Evolutionary conservation across 805 yeast genomes (phyloP), one percentile per base, ranked within the genome.

Genomic region (Ogataea henricii): DNA sequence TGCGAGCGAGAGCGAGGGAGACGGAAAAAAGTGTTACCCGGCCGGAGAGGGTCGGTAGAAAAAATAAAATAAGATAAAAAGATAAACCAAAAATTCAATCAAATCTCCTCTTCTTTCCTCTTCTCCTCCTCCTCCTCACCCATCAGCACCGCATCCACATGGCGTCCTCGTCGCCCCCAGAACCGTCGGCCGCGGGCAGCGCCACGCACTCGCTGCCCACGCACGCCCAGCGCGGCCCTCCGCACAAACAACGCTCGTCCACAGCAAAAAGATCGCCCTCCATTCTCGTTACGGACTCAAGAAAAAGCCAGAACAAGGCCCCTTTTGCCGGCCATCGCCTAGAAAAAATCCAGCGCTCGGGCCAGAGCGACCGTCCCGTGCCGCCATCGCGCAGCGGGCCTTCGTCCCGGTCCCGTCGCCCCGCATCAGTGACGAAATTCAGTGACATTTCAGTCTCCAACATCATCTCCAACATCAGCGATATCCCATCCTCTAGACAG

Each of bases 211-310:
- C 8, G 20, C n/a, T 32, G 17, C 9, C 14, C 41, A 30, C 40
- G 22, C 13, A 48, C 17, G 20, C 29, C 12, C 16, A 8, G 16
- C 23, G 12, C 3, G 23, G 6, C 33, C 8, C 27, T 33, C 17
- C 38, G 10, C 10, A 8, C 9, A 25, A 25, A 27, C 30, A 27
- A 48, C 45, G 53, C 62, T 53, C 61, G 12, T 40, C 64, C 3
- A 83, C 87, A 5, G 89, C 96, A 12, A 88, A 87, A 58, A 70
- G 97, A 58, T 88, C 97, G 25, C 97, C 98, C 9, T 88, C 96
- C 1, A 91, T 91, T 60, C 74, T 91, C 48, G 98, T 91, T 32
- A 92, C 98, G 0, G 98, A 91, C 68, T 81, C 88, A 2, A 74
- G 98, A 51, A 76, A 81, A 45, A 71, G 71, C 49, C 72, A 67